These are phyloP conservation scores for Leptodermis oblonga DNA, from an alignment of 257 asterid genomes.

Conservation along the genomic window DNA sequence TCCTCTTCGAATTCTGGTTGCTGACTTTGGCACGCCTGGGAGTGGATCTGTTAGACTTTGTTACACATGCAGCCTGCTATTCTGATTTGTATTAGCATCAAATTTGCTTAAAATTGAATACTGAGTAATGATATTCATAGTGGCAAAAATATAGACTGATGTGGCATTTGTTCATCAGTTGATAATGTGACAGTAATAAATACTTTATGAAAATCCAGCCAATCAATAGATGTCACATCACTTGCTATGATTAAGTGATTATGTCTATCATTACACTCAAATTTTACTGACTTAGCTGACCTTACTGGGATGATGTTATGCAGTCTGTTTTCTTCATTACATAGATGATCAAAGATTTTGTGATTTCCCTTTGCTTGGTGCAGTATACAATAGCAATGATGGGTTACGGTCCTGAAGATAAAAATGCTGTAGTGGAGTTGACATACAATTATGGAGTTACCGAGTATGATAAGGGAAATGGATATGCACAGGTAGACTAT, in stretches of 20 bases:
- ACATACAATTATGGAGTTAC: conserved; percentile 63
- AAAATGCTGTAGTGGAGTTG: conserved; percentile 52
- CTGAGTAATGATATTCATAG: too few species aligned
- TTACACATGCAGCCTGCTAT: background rate
- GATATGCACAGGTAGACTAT: conserved; percentile 54
- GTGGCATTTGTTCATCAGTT: too few species aligned
- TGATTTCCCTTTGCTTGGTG: conserved; percentile 8
- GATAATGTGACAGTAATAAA: too few species aligned
- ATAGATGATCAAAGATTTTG: conserved; percentile 1
- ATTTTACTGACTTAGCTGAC: background rate
- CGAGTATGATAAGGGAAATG: conserved; percentile 61
- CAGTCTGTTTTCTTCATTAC: background rate
- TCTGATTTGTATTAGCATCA: background rate
- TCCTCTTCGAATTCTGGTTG: background rate
- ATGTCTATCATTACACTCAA: background rate
- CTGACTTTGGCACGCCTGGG: background rate
- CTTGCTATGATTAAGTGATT: too few species aligned
- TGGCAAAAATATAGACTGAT: too few species aligned
- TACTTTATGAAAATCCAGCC: too few species aligned
- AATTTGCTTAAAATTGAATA: too few species aligned
- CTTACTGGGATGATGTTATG: background rate
- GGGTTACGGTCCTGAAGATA: conserved; percentile 69
- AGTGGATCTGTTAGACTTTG: conserved; percentile 3
- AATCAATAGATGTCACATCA: too few species aligned
- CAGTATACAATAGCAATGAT: conserved; percentile 65